phyloP scores from a whole-genome alignment of 306 rosid species.

The Ochetophila trinervis region DNA sequence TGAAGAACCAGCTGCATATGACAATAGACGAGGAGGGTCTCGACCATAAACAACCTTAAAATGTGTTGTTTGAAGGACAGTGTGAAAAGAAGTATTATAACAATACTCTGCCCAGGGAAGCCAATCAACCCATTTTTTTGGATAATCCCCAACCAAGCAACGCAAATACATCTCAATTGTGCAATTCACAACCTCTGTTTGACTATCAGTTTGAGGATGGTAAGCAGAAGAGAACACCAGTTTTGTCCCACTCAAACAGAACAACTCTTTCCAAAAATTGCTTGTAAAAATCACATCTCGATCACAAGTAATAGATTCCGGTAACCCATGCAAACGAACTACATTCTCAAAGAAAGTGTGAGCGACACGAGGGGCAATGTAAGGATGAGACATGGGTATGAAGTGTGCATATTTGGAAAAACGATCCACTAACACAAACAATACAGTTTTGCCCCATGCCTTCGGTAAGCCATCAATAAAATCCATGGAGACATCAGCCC shows the following conservation, averaged over 20 bases:
- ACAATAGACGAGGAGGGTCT: no score
- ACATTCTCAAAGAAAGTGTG: not conserved
- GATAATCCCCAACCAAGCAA: not conserved
- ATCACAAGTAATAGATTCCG: not conserved
- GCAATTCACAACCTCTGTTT: not conserved
- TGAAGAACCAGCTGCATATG: no score
- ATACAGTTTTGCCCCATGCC: no score
- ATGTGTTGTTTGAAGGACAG: not conserved
- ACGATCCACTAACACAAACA: no score
- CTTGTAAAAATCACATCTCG: not conserved
- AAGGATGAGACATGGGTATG: no score
- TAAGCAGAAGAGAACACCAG: not conserved
- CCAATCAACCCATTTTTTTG: not conserved
- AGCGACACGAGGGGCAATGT: no score
- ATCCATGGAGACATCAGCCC: no score
- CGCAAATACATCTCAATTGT: not conserved
- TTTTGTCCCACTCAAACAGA: not conserved
- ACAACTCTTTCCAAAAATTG: not conserved
- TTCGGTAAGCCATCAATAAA: no score
- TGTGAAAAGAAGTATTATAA: not conserved
- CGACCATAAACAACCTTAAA: not conserved
- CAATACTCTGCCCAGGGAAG: not conserved
- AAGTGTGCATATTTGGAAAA: no score
- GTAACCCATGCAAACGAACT: not conserved
- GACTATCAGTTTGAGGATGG: slow-evolving; percentile 9